A percentile compares a stretch with the other conserved stretches of the same genome.
Evolutionary conservation across 2,329 filamentous ascomycete species (phyloP).

Genomic region (Diplodia sapinea): DNA sequence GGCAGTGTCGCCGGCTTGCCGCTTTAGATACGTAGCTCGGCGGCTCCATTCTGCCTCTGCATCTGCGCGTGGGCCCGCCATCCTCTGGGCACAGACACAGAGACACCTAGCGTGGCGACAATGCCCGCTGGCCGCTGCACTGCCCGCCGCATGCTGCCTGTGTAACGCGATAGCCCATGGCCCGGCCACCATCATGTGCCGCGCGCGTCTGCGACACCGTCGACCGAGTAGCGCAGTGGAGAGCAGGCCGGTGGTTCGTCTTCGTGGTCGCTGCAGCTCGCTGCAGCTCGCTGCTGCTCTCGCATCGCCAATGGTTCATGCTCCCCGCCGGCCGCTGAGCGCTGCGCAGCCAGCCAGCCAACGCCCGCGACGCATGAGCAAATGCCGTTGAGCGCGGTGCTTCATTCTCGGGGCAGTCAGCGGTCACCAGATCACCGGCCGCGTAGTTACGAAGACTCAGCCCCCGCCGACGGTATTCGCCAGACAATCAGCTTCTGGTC

Average conservation of each 20-base stretch:
- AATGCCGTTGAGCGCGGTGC: neutral
- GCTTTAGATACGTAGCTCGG: conserved; percentile 28
- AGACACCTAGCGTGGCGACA: conserved; percentile 18
- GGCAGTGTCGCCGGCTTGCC: conserved; percentile 25
- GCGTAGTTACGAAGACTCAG: conserved; percentile 17
- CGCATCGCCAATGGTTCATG: conserved; percentile 14
- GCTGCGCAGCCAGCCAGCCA: conserved; percentile 13
- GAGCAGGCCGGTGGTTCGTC: conserved; percentile 5
- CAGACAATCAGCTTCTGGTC: conserved; percentile 67
- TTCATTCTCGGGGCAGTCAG: conserved; percentile 16
- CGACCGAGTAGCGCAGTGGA: neutral
- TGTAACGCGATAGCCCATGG: conserved; percentile 12
- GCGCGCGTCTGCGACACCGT: conserved; percentile 18
- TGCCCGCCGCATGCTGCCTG: conserved; percentile 16
- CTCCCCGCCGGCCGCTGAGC: neutral
- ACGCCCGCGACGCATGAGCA: neutral
- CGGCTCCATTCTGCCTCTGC: conserved; percentile 26
- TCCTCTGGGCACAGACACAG: conserved; percentile 20
- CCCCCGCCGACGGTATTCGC: conserved; percentile 37
- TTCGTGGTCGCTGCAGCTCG: conserved; percentile 1
- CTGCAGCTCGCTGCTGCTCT: conserved; percentile 22
- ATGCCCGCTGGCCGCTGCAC: conserved; percentile 2
- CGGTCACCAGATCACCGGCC: conserved; percentile 20
- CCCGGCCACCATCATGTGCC: conserved; percentile 19
- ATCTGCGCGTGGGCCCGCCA: conserved; percentile 4